Evolutionary conservation across 1,284 basidiomycete species (phyloP).

Genomic region (Leucoagaricus sp.): DNA sequence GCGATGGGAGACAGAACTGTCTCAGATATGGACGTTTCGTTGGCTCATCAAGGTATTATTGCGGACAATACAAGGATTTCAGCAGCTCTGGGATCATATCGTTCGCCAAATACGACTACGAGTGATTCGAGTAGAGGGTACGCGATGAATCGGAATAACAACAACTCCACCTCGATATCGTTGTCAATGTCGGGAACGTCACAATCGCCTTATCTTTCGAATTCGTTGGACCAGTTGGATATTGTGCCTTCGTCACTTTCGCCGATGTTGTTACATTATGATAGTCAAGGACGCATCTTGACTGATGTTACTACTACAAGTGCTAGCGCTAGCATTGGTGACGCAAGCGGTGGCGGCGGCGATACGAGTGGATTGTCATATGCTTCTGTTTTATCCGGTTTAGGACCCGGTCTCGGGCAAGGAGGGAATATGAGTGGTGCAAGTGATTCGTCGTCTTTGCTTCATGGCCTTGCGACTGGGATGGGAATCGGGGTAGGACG

Average conservation of each 20-base stretch:
- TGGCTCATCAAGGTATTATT: too few species aligned
- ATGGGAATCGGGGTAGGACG: too few species aligned
- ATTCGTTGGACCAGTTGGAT: background rate
- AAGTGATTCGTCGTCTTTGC: background rate
- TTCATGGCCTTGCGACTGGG: background rate
- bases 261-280: conserved; percentile 1
- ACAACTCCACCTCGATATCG: too few species aligned
- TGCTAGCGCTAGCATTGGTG: too few species aligned
- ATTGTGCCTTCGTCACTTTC: background rate
- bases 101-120: background rate
- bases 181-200: background rate
- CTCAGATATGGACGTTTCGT: background rate
- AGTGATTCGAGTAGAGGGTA: background rate
- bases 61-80: too few species aligned
- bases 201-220: background rate
- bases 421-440: background rate
- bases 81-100: background rate
- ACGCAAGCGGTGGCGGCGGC: too few species aligned
- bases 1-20: background rate
- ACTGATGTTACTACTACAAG: background rate
- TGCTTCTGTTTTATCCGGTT: conserved; percentile 3
- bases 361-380: background rate
- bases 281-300: background rate
- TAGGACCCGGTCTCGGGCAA: too few species aligned
- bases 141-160: too few species aligned